Base-by-base conservation (phyloP, 2,329 filamentous ascomycete species). In the Diaporthe vaccinii region DNA sequence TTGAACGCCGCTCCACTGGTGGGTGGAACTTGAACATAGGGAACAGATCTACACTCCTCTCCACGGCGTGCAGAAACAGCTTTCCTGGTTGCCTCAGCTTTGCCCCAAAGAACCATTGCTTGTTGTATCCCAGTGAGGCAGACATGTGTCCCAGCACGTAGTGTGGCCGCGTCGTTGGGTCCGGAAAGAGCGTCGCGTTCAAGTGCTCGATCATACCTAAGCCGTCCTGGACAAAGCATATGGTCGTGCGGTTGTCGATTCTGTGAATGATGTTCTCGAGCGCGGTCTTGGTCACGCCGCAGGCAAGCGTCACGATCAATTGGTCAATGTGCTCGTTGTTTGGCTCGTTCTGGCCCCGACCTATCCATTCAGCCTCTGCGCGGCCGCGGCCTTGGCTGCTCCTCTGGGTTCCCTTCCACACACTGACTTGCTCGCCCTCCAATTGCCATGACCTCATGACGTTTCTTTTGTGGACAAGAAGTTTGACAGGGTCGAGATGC, bases 161-260 rank as follows among this genome's bases (percentile, higher is more conserved):
- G 73, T 90, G 91, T 2, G 97, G 97, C 36, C 94, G 89, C 0
- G 85, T 86, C 0, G 84, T 82, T 0, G 90, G 87, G 76, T 96
- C 89, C 0, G 90, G 88, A 78, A 98, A 98, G 39, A 97, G 83
- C 15, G 89, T 83, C 46, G 88, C 84, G 79, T 95, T 95, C 55
- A 98, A 88, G 67, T 92, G 89, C 67, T 98, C 95, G n/a, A 95
- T 87, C 2, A 95, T 86, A 0, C 97, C 96, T 83, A 98, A 90
- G 1, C 76, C 83, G 31, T 81, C 78, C 74, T 84, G 83, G 9
- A 84, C 31, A 15, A 84, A 80, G 57, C 82, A 84, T 46, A 84
- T 79, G 1, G 82, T 82, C 22, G 83, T 83, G 36, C 79, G 78
- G 39, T 81, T 78, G 74, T 83, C 80, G 61, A 84, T 80, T 49